Percentiles rank a stretch among this genome's conserved stretches.
These are phyloP conservation scores for Limnanthes douglasii DNA, from an alignment of 345 rosid genomes.

Conservation along the genomic window DNA sequence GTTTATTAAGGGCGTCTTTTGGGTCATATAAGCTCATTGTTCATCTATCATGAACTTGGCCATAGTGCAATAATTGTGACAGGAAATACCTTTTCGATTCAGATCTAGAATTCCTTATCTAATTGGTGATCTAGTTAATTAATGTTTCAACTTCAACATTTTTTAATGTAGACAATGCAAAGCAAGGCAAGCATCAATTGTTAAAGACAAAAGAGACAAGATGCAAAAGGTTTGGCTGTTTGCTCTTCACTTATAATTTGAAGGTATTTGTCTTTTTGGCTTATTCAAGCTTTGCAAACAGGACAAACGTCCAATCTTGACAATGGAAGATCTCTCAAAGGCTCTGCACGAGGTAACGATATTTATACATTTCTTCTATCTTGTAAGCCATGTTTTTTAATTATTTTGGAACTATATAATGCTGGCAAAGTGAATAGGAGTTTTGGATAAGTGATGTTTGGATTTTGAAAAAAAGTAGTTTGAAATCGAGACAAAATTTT, in stretches of 20 bases:
- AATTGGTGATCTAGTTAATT: not conserved
- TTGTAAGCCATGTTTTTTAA: too few species aligned
- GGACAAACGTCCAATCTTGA: slow-evolving; percentile 81
- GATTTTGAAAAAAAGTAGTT: too few species aligned
- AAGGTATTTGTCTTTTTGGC: too few species aligned
- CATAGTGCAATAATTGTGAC: not conserved
- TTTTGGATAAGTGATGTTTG: too few species aligned
- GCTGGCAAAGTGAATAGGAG: too few species aligned
- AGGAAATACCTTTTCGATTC: not conserved
- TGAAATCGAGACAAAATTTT: too few species aligned
- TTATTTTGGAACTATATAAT: too few species aligned
- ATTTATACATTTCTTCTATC: not conserved
- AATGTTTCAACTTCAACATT: too few species aligned
- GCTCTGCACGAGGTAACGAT: slow-evolving; percentile 74
- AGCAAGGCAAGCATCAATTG: slow-evolving; percentile 75
- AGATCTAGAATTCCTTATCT: not conserved
- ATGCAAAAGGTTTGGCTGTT: slow-evolving; percentile 99
- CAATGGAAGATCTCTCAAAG: slow-evolving; percentile 90
- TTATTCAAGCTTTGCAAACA: too few species aligned
- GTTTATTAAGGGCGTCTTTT: not conserved
- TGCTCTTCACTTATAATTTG: too few species aligned
- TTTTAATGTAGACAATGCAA: slow-evolving; percentile 56
- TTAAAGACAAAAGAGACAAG: slow-evolving; percentile 86
- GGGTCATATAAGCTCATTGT: not conserved
- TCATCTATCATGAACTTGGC: not conserved